Evolutionary conservation across 1,139 yeast genomes (phyloP), one percentile per base, ranked within the genome.

Genomic region (Nakaseomyces delphensis): DNA sequence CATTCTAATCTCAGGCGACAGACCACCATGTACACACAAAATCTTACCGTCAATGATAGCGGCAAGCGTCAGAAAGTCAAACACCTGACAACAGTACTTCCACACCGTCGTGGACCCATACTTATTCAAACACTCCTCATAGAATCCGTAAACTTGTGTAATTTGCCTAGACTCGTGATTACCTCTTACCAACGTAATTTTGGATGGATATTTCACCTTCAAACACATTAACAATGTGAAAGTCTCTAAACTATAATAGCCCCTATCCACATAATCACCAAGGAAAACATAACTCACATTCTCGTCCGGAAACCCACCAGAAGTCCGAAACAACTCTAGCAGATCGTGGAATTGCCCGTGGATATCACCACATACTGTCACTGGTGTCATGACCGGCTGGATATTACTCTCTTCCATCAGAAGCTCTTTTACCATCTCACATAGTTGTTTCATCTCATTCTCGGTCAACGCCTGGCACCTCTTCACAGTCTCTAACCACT

Each of bases 361-460:
- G 52, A 91, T 94, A 65, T 91, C 98, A 52, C 98, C 98, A 70
- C 97, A 91, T 11, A 91, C 96, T 1, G 96, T 87, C n/a, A 91
- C 97, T 1, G 98, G 98, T 28, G 93, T 79, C 62, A 82, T 86
- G 11, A 91, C 97, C 0, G 98, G 97, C 60, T 91, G 97, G 52
- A 91, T 89, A 62, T 91, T 91, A 36, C 91, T 83, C 63, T 86
- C 96, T 61, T 86, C 96, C 95, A 86, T 86, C 45, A 86, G 62
- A 36, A 86, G 67, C 57, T 85, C 95, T 60, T 86, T 86, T 42
- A 86, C 96, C 69, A 83, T 76, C 65, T 91, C 98, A 65, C 98
- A 91, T 40, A 91, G 71, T 58, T 85, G 95, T 60, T 91, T 91
- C 97, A 91, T 89, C 62, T 91, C 97, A 44, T 83, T 74, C 64